Evolutionary conservation across 805 yeast genomes (phyloP), one percentile per base, ranked within the genome.

Genomic region (Wickerhamomyces sydowiorum): DNA sequence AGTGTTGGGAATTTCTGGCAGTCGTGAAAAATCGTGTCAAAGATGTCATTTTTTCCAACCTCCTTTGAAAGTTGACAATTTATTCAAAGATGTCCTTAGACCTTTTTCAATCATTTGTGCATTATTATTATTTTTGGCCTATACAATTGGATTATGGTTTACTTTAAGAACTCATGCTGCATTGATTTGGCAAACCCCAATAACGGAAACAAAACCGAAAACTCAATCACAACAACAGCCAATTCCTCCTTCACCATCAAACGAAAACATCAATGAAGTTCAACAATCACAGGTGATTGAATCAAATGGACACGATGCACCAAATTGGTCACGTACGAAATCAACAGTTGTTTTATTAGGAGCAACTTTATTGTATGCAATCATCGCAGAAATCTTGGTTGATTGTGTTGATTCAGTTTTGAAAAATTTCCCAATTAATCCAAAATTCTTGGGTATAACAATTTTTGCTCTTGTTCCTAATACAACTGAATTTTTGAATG

Each of bases 101-200:
- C 99, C 99, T 3, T 86, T 86, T 62, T 77, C 95, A 3, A 59
- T 83, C 9, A 68, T 86, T 27, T 90, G 96, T 60, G 95, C 96
- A 0, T 52, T 83, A 15, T 77, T 86, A 5, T 73, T 93, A 42
- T 87, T 90, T 54, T 63, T 86, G 13, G 93, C 96, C 0, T 93
- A 93, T 59, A 74, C 79, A 19, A 81, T 90, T 61, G 98, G 99
- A 1, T 68, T 93, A 34, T 82, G 88, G 76, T 93, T 93, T 61
- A 93, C 99, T 0, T 73, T 93, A 55, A 77, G 96, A 54, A 93
- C 98, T 0, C 99, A 93, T 63, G 99, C 99, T 0, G 91, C 96
- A 1, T 70, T 89, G 66, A 93, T 93, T 49, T 93, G 99, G 99
- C 86, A 87, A 36, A 76, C 81, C 1, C 81, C 82, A 4, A 72